Evolutionary conservation across 2,329 filamentous ascomycete species (phyloP), one percentile per base, ranked within the genome.

Genomic region (Venturia asperata): DNA sequence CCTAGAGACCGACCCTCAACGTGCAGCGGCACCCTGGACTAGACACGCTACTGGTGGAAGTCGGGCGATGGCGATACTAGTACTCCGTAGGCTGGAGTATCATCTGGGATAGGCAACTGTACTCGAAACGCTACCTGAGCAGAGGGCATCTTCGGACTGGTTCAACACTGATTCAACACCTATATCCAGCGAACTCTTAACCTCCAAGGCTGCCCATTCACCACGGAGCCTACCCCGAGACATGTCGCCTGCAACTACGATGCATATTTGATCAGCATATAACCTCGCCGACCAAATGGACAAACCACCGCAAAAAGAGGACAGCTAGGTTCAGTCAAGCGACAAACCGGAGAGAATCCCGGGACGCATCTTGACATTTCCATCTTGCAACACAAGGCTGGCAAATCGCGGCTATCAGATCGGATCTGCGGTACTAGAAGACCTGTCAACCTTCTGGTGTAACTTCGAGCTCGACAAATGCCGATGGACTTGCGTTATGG

Each of bases 331-430:
- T 58, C 27, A 30, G 52, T 37, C 17, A 58, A n/a, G 9, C 19
- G 13, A 58, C 30, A 5, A 58, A 37, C 52, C 52, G 52, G 52
- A 58, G 27, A 58, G 52, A 37, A 58, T n/a, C 30, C 52, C 52
- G 52, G 6, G 7, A 39, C 6, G 19, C 52, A 58, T 27, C 5
- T 34, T 19, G 27, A 37, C 5, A n/a, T n/a, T 58, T 15, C 27
- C 37, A 34, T 58, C 27, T 5, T 37, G 52, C 52, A n/a, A 17
- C 27, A 37, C 52, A 58, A 58, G 52, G 52, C 52, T 58, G 52
- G 52, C 52, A 37, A 30, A 58, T 58, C 27, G 52, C 52, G 52
- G 52, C 30, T 58, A 58, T 58, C 52, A 37, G 52, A 58, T 58
- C 27, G 52, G 52, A 58, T 58, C 52, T 34, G 52, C 24, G 52